Evolutionary conservation across 2,329 filamentous ascomycete genomes (phyloP).

Genomic region (Zasmidium angulare): DNA sequence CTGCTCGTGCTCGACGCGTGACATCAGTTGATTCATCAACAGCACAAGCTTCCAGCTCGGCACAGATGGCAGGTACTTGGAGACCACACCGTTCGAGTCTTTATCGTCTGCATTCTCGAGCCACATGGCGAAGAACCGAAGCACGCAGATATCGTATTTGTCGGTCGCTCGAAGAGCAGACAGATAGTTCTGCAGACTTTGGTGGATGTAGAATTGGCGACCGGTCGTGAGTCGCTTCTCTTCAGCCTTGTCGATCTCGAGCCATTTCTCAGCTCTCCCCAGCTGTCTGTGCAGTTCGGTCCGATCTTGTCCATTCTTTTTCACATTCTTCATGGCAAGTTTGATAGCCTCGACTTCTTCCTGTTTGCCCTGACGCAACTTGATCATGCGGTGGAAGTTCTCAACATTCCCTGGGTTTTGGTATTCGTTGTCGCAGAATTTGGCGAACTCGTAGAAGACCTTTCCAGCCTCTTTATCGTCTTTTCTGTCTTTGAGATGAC

Average conservation of each 20-base stretch:
- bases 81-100: conserved; percentile 74
- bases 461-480: conserved; percentile 74
- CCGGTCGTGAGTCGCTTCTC: conserved; percentile 74
- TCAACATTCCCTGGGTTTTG: conserved; percentile 82
- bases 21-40: conserved; percentile 94
- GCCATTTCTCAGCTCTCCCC: conserved; percentile 78
- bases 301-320: conserved; percentile 45
- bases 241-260: conserved; percentile 86
- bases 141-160: conserved; percentile 80
- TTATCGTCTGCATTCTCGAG: conserved; percentile 78
- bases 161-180: conserved; percentile 82
- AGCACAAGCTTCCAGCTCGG: conserved; percentile 89
- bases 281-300: conserved; percentile 60
- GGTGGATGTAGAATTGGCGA: conserved; percentile 77
- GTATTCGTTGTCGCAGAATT: conserved; percentile 91
- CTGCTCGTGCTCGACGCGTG: conserved; percentile 73
- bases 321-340: conserved; percentile 53
- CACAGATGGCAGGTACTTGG: conserved; percentile 67
- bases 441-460: conserved; percentile 92
- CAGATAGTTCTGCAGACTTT: conserved; percentile 91
- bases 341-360: conserved; percentile 76
- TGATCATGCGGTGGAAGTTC: conserved; percentile 78
- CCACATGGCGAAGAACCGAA: conserved; percentile 94
- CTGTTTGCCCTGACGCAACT: conserved; percentile 74
- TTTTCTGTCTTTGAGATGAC: conserved; percentile 69